Conservation (phyloP, 495 filamentous ascomycete species). For the Podospora pseudoanserina region DNA sequence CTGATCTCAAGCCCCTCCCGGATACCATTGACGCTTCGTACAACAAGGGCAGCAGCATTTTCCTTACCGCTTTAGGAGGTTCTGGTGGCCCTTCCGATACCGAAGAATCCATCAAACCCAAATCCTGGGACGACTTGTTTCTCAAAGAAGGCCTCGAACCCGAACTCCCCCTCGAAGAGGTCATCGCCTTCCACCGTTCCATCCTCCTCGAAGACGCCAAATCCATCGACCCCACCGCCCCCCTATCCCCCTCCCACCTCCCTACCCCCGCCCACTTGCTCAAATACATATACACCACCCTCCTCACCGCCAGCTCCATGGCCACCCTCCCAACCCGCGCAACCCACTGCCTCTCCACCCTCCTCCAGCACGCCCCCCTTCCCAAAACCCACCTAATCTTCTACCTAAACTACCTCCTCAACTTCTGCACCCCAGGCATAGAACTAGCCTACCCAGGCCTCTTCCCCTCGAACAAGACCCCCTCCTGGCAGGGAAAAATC, state of each 20-base stretch:
- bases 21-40: constrained; percentile 7
- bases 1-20: constrained; percentile 22
- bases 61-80: not conserved
- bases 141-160: constrained; percentile 17
- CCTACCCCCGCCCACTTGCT: constrained; percentile 18
- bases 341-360: not conserved
- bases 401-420: constrained; percentile 13
- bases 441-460: not conserved
- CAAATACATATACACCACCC: constrained; percentile 16
- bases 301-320: constrained; percentile 1
- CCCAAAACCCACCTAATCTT: not conserved
- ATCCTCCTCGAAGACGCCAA: constrained; percentile 21
- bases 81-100: not conserved
- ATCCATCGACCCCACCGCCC: constrained; percentile 7
- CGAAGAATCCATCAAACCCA: not conserved
- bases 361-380: not conserved
- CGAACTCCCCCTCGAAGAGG: constrained; percentile 23
- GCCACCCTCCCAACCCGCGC: constrained; percentile 1
- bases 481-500: not conserved
- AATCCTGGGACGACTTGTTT: not conserved
- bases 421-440: not conserved
- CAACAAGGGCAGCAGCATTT: not conserved
- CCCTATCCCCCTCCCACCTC: constrained; percentile 5
- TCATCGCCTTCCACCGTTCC: constrained; percentile 22
- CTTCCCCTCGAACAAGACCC: constrained; percentile 1